Evolutionary conservation across 495 filamentous ascomycete species (phyloP).

Genomic region (Penicillium canariense): DNA sequence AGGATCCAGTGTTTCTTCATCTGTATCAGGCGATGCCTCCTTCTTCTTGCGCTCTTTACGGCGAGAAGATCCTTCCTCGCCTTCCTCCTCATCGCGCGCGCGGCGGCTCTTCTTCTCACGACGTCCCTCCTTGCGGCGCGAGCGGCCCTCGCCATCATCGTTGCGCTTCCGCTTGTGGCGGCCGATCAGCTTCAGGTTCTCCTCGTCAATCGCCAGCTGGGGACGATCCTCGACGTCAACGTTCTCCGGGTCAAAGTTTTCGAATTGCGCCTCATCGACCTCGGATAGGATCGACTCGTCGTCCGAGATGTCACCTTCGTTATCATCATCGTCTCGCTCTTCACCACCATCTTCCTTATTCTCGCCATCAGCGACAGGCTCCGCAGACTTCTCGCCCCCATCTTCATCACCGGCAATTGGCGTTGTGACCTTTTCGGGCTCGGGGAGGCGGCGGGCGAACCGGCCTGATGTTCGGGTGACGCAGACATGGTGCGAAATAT

Average conservation of each 20-base stretch:
- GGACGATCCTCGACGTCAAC: conserved; percentile 75
- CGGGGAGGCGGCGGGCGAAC: conserved; percentile 23
- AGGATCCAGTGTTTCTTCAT: conserved; percentile 61
- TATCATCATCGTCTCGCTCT: conserved; percentile 16
- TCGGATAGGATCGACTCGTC: conserved; percentile 88
- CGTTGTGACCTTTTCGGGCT: conserved; percentile 24
- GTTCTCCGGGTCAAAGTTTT: conserved; percentile 79
- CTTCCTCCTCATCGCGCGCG: conserved; percentile 50
- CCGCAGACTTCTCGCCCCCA: conserved; percentile 14
- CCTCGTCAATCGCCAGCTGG: conserved; percentile 80
- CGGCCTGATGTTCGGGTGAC: conserved; percentile 34
- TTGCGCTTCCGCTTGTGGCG: conserved; percentile 81
- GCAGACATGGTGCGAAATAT: conserved; percentile 35
- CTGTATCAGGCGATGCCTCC: conserved; percentile 50
- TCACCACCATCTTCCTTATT: conserved; percentile 6
- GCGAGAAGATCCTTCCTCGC: conserved; percentile 57
- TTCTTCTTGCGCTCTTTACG: conserved; percentile 51
- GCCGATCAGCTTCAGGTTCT: conserved; percentile 71
- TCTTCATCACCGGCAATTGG: conserved; percentile 30
- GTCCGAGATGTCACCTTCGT: conserved; percentile 54
- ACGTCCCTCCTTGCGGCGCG: conserved; percentile 72
- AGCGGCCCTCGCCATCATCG: conserved; percentile 52
- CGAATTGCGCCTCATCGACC: conserved; percentile 92
- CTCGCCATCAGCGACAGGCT: conserved; percentile 14
- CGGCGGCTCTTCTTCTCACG: conserved; percentile 73